Percentiles rank a stretch among this genome's conserved stretches.
Conservation (phyloP, 306 rosid species). For the Adenanthera pavonina region DNA sequence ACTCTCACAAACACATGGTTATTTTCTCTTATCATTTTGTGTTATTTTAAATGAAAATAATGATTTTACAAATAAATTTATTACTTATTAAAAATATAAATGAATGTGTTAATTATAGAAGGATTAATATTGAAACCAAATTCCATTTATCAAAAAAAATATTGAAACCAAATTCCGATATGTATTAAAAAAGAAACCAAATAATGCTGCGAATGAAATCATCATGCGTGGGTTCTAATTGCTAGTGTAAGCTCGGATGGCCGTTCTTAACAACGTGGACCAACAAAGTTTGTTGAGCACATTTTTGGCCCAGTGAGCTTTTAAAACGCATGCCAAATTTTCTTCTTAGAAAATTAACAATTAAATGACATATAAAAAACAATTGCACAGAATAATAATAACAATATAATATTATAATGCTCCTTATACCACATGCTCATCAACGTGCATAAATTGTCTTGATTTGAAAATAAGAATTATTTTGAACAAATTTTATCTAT, state of each 20-base stretch:
- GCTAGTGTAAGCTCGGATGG: background rate
- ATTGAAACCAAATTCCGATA: no score
- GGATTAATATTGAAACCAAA: background rate
- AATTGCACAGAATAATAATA: no score
- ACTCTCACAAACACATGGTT: no score
- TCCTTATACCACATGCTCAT: no score
- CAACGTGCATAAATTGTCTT: no score
- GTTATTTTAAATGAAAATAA: background rate
- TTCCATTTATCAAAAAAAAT: no score
- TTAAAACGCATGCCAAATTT: background rate
- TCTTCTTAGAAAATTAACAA: background rate
- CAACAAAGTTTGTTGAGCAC: background rate
- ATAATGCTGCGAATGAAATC: background rate
- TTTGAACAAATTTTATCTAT: no score
- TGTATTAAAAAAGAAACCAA: background rate
- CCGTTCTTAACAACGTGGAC: background rate
- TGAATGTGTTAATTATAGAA: background rate
- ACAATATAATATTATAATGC: no score
- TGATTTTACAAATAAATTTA: background rate
- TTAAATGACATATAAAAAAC: no score
- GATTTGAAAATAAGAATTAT: no score
- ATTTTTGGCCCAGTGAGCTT: background rate
- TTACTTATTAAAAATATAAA: background rate
- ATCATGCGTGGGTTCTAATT: background rate
- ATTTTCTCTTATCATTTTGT: no score